These are phyloP conservation scores for Tillandsia fasciculata DNA, from an alignment of 176 grass and related monocot species.

Conservation along the genomic window DNA sequence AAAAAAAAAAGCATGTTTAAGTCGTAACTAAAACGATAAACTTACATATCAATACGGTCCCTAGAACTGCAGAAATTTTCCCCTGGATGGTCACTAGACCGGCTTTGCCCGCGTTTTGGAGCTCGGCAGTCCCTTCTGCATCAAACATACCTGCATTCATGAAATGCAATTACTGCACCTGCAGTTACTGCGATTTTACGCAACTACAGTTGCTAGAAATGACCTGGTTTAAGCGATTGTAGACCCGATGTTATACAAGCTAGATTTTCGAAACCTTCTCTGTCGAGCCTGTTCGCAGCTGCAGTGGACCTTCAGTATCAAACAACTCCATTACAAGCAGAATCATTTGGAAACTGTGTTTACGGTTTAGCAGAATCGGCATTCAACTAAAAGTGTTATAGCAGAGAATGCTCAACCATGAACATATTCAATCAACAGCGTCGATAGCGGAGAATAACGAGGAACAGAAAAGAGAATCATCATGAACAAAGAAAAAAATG, in stretches of 20 bases:
- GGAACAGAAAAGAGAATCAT: neutral
- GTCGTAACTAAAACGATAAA: neutral
- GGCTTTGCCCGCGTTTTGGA: slow-evolving; percentile 78
- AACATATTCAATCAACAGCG: neutral
- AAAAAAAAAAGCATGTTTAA: neutral
- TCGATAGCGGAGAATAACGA: neutral
- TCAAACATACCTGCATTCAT: slow-evolving; percentile 52
- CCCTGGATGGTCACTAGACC: slow-evolving; percentile 80
- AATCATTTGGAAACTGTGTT: neutral
- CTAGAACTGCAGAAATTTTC: slow-evolving; percentile 79
- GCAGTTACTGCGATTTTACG: neutral
- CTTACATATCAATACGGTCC: slow-evolving; percentile 83
- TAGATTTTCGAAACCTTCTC: slow-evolving; percentile 71
- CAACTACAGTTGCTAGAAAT: neutral
- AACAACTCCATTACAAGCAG: neutral
- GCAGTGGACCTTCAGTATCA: slow-evolving; percentile 55
- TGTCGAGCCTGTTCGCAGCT: slow-evolving; percentile 64
- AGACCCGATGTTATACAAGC: slow-evolving; percentile 76
- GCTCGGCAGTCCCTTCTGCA: slow-evolving; percentile 49
- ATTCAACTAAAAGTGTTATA: neutral
- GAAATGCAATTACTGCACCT: neutral
- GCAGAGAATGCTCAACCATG: neutral
- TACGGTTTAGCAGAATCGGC: neutral
- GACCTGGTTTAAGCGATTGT: slow-evolving; percentile 83
- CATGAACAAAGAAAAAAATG: neutral